Evolutionary conservation across 1,284 basidiomycete genomes (phyloP).

Genomic region (Cryptococcus floricola): DNA sequence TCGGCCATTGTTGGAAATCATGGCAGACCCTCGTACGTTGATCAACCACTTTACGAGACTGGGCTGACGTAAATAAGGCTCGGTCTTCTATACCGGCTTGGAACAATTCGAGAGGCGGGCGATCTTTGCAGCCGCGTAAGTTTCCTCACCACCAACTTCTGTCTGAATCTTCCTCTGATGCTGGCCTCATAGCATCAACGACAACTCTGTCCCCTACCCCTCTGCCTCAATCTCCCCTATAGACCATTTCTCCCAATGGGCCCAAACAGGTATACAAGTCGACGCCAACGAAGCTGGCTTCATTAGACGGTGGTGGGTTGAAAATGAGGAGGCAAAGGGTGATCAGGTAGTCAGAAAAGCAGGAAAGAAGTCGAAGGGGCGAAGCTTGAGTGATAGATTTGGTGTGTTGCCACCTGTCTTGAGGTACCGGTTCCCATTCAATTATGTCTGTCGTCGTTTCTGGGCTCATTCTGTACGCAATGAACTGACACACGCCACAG

Average conservation of each 20-base stretch:
- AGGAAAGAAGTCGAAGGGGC: conserved; percentile 10
- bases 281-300: conserved; percentile 47
- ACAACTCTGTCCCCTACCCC: conserved; percentile 75
- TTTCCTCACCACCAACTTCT: conserved; percentile 6
- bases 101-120: conserved; percentile 63
- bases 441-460: conserved; percentile 60
- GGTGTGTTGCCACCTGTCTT: conserved; percentile 60
- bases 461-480: neutral
- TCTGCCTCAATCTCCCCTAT: conserved; percentile 67
- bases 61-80: conserved; percentile 51
- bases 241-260: conserved; percentile 64
- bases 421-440: conserved; percentile 64
- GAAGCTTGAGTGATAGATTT: conserved; percentile 28
- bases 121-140: conserved; percentile 80
- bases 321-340: conserved; percentile 1
- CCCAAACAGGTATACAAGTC: conserved; percentile 61
- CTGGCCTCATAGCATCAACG: conserved; percentile 55
- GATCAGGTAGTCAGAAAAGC: neutral
- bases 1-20: conserved; percentile 70
- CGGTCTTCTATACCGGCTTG: conserved; percentile 73
- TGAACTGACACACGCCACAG: conserved; percentile 10
- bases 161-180: no score
- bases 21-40: conserved; percentile 73
- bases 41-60: conserved; percentile 1
- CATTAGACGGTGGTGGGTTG: conserved; percentile 29